Base-by-base conservation (phyloP, 2,329 filamentous ascomycete genomes). In the Colletotrichum neosansevieriae region DNA sequence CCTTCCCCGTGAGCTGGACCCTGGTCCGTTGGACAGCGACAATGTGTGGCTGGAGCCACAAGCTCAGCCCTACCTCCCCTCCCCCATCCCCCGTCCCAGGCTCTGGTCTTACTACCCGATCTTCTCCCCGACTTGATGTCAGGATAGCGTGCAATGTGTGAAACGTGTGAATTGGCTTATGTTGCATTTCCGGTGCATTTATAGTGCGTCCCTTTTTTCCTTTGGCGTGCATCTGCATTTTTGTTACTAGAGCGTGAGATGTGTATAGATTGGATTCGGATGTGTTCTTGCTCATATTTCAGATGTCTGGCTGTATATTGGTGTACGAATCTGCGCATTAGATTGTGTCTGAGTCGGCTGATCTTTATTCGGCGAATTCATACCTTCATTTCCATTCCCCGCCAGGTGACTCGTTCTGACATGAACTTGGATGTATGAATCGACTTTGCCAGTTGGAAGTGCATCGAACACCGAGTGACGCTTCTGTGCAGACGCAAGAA, bases 211-310 rank as follows among this genome's bases (percentile, higher is more conserved):
- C n/a, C 50, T 50, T 44, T 59, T 50, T 44, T 32, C 11, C 38
- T 50, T 36, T 19, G 32, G 58, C 47, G 19, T 51, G 58, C 58
- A 40, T 45, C 29, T 61, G 58, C 47, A 61, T 7, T 61, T 53
- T 53, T 13, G 53, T 29, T 57, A 53, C 47, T 15, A 53, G 34
- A 57, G 36, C 36, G 24, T 53, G 58, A 32, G 47, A 42, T 50
- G 34, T 38, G 47, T 42, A 42, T 61, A 19, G 32, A 58, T 17
- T 61, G 45, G 32, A 58, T 12, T n/a, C 19, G 15, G 54, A 34
- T 36, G 47, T 53, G 58, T 61, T 61, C 38, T 24, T 53, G 58
- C 36, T 51, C 29, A 61, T 61, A 60, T 17, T 50, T 60, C 15
- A 49, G 29, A 24, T 38, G 47, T 61, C 36, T 24, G 58, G 36